phyloP scores from a whole-genome alignment of 306 rosid species.

The Argentina anserina region DNA sequence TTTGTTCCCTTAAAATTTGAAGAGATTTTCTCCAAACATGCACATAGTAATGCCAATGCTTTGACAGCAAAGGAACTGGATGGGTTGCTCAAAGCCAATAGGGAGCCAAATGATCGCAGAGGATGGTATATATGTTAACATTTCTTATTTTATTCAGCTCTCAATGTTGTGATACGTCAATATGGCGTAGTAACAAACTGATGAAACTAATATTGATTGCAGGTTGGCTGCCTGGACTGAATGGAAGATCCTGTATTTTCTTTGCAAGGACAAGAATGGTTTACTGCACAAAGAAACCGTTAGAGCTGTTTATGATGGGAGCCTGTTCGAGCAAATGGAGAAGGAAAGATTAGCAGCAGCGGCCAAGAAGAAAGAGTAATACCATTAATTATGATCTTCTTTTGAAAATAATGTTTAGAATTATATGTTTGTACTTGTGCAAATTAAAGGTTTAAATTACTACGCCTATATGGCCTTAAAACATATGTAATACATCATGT shows the following conservation, averaged over 20 bases:
- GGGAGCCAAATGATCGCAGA: conserved; percentile 45
- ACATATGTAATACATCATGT: neutral
- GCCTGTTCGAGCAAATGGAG: conserved; percentile 59
- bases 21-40: conserved; percentile 63
- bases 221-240: conserved; percentile 55
- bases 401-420: neutral
- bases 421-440: neutral
- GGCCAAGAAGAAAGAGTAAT: conserved; percentile 35
- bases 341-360: conserved; percentile 29
- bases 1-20: conserved; percentile 66
- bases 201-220: neutral
- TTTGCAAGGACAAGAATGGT: conserved; percentile 73
- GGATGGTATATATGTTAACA: conserved; percentile 59
- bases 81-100: conserved; percentile 46
- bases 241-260: conserved; percentile 58
- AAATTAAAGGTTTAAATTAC: neutral
- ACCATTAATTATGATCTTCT: neutral
- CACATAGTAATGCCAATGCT: conserved; percentile 43
- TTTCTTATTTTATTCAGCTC: neutral
- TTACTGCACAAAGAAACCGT: conserved; percentile 58
- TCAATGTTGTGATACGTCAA: neutral
- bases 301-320: conserved; percentile 73
- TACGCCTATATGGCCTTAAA: neutral
- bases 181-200: neutral
- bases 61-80: conserved; percentile 58